Base-by-base conservation (phyloP, 2,329 filamentous ascomycete genomes). In the Dryadomyces quercivorus region DNA sequence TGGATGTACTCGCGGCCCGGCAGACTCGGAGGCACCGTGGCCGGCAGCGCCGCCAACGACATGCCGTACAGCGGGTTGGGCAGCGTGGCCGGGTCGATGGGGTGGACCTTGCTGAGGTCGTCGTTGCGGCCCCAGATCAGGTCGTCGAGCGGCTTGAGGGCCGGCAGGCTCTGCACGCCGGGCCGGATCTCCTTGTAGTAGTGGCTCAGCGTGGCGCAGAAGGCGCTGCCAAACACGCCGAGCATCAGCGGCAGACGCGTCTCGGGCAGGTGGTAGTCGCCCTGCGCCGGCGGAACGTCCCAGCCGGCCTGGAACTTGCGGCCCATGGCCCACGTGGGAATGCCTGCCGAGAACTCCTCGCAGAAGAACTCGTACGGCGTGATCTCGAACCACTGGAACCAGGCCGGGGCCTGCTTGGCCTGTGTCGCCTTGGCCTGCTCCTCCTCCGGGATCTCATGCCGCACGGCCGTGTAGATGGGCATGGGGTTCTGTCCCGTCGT, bases 341-440 rank as follows among this genome's bases (percentile, higher is more conserved):
- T 96, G 3, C 93, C 92, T 2, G 92, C 90, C 22, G 79, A 78
- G 51, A 95, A 84, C 64, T 96, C 92, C 67, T 97, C 92, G 61
- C 90, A 95, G 68, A 93, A 96, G 65, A 96, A 85, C 66, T 97
- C 92, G 64, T 94, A 96, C 0, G 92, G 92, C 0, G 89, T 94
- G 63, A 92, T 86, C 64, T 98, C 93, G 61, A 93, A 96, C 92
- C 93, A 97, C 63, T 98, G 92, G 63, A 97, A 98, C 88, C 91
- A 97, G 2, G 89, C 65, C 16, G 57, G 26, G 26, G 26, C 8
- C 8, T 31, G 26, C 59, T 38, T 2, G 59, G 64, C 53, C 61
- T 64, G 5, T 61, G 64, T 58, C 67, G 69, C 40, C n/a, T n/a
- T 69, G 69, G 60, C 64, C 20, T 21, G 5, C 47, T 77, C 76